phyloP scores from a whole-genome alignment of 2,329 filamentous ascomycete genomes.

The Fusarium sp. region DNA sequence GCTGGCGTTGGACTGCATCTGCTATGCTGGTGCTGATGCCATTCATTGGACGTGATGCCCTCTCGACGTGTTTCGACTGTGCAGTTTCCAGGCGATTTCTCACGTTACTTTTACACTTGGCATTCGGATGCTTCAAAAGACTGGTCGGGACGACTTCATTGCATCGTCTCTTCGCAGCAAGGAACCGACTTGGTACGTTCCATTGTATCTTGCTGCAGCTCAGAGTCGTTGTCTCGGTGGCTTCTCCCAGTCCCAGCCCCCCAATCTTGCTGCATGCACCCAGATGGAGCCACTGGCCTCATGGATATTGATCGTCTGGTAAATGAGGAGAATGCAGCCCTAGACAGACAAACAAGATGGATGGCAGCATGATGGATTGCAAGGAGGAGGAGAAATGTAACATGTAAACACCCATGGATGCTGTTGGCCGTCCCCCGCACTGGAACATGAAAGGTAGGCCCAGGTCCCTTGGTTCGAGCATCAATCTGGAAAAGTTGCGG shows the following conservation, averaged over 20 bases:
- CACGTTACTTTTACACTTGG: background rate
- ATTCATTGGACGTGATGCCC: background rate
- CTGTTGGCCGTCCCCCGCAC: background rate
- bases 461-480: background rate
- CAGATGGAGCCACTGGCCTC: background rate
- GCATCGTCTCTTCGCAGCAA: background rate
- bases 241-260: background rate
- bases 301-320: constrained; percentile 16
- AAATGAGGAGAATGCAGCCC: background rate
- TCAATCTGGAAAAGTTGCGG: background rate
- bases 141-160: background rate
- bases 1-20: background rate
- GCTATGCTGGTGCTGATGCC: background rate
- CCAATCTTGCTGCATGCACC: constrained; percentile 3
- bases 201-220: constrained; percentile 1
- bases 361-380: background rate
- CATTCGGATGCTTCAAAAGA: background rate
- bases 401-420: constrained; percentile 4
- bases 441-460: background rate
- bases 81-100: background rate
- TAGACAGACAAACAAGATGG: background rate
- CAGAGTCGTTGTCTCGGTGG: constrained; percentile 3
- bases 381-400: constrained; percentile 37
- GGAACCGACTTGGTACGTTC: background rate
- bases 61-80: background rate